Percentiles rank a stretch among this genome's conserved stretches.
Evolutionary conservation across 306 rosid genomes (phyloP).

Genomic region (Cucurbita maxima): DNA sequence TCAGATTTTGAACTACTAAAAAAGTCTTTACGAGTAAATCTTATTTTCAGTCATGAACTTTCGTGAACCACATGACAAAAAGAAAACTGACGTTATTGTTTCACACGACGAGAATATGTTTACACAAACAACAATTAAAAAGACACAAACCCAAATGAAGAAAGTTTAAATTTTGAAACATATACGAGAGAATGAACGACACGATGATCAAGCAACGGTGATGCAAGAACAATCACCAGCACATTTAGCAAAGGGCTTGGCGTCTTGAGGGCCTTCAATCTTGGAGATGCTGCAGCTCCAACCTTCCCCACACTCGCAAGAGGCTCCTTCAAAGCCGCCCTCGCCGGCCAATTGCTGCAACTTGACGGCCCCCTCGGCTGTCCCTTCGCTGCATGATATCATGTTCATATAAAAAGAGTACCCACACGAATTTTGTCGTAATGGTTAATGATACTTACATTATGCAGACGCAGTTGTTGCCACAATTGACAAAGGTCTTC

Average conservation of each 20-base stretch:
- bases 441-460: not conserved
- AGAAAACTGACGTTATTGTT: too few species aligned
- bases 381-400: not conserved
- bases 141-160: too few species aligned
- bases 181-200: too few species aligned
- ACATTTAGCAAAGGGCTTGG: slow-evolving; percentile 1
- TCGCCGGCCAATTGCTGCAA: not conserved
- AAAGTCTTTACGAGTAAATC: too few species aligned
- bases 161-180: too few species aligned
- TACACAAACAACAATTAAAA: too few species aligned
- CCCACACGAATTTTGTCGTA: too few species aligned
- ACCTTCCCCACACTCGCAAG: not conserved
- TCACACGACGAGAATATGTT: too few species aligned
- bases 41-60: too few species aligned
- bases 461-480: not conserved
- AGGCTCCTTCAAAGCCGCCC: not conserved
- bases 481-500: not conserved
- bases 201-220: not conserved
- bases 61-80: too few species aligned
- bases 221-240: slow-evolving; percentile 1
- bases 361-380: not conserved
- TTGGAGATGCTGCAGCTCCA: slow-evolving; percentile 3
- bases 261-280: not conserved
- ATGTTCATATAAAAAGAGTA: too few species aligned
- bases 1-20: too few species aligned